Conservation (phyloP, 2,329 filamentous ascomycete species). For the Neopestalotiopsis rosae region DNA sequence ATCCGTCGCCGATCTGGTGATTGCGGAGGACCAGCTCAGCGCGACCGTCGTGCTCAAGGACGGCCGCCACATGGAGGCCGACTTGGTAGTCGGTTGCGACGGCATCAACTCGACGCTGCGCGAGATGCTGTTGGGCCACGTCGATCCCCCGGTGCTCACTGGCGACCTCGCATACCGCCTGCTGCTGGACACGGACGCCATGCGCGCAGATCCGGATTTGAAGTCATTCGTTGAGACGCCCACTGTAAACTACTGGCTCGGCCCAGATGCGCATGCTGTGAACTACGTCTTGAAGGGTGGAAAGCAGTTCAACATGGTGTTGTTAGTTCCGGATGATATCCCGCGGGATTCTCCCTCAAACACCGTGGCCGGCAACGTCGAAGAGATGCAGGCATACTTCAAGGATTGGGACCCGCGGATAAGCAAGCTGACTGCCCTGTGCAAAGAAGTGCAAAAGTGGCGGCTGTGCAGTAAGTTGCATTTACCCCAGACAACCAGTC, state of each 20-base stretch:
- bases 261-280: constrained; percentile 57
- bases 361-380: constrained; percentile 38
- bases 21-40: constrained; percentile 34
- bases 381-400: constrained; percentile 52
- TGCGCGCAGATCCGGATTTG: constrained; percentile 51
- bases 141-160: constrained; percentile 52
- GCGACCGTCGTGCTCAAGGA: constrained; percentile 45
- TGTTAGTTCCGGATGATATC: constrained; percentile 56
- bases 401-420: constrained; percentile 63
- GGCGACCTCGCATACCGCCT: constrained; percentile 57
- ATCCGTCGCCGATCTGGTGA: constrained; percentile 47
- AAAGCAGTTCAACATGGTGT: constrained; percentile 55
- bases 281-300: constrained; percentile 55
- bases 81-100: constrained; percentile 54
- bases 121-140: constrained; percentile 47
- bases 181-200: constrained; percentile 48
- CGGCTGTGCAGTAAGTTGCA: constrained; percentile 28
- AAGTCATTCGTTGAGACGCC: constrained; percentile 49
- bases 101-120: constrained; percentile 51
- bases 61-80: constrained; percentile 41
- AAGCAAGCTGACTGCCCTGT: constrained; percentile 60
- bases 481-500: neutral
- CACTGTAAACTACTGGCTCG: constrained; percentile 58
- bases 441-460: constrained; percentile 63
- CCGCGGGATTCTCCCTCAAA: constrained; percentile 42